Evolutionary conservation across 768 basidiomycete species (phyloP), one percentile per base, ranked within the genome.

Genomic region (Ramaria sp.): DNA sequence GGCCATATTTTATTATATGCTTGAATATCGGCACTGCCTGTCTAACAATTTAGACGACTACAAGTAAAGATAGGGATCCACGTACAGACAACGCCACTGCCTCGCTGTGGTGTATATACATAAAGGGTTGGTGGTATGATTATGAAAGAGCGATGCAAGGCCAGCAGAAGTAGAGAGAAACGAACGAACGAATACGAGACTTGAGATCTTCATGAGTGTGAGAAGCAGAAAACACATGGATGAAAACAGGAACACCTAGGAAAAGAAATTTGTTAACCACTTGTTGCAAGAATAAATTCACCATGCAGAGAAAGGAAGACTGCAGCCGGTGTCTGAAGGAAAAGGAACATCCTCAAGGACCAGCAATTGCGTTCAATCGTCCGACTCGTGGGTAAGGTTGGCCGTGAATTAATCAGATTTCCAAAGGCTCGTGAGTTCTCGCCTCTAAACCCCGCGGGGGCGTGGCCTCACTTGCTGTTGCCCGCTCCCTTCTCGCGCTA

Each of bases 361-460:
- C 51, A 22, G 13, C 34, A 6, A 30, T 20, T 24, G 10, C 10
- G 6, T 24, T 22, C 22, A 49, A 27, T 7, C 48, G 37, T 52
- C 20, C 34, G 20, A 22, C 2, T 24, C 13, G 31, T n/a, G 20
- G 12, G 33, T 10, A 4, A 39, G 20, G 12, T 22, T 15, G 31
- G 7, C 34, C 15, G 17, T 42, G 47, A 24, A 42, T 53, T 45
- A 30, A 30, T 64, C 75, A 90, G 77, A 91, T 83, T 70, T 91
- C 90, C 72, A 91, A 70, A 41, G 87, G 87, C 75, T 92, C 87
- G 73, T 90, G 86, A 61, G 87, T 88, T 70, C 84, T 81, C 64
- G 88, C 80, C 68, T 92, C 90, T 64, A 91, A 79, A 70, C 84
- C 86, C 71, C 80, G 80, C 72, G 82, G 78, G 49, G 74, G 66